Percentiles rank a stretch among this genome's conserved stretches.
phyloP scores from a whole-genome alignment of 108 stramenopile genomes.

The Fistulifera solaris region DNA sequence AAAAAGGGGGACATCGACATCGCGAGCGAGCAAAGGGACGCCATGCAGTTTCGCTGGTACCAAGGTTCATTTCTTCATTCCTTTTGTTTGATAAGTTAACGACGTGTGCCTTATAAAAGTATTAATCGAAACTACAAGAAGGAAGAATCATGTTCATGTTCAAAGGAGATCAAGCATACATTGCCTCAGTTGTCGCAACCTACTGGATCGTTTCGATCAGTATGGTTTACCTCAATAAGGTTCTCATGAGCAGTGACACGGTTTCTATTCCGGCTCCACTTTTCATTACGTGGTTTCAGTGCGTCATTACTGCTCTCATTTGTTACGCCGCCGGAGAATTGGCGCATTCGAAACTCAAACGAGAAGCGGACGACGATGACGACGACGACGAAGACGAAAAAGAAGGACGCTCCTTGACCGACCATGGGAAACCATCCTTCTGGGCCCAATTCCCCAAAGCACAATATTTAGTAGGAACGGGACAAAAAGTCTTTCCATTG shows the following conservation, averaged over 20 bases:
- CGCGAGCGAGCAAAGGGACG: too few species aligned
- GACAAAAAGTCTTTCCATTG: constrained; percentile 63
- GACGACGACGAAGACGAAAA: neutral
- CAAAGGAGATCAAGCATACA: constrained; percentile 13
- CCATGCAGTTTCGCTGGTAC: too few species aligned
- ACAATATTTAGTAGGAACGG: constrained; percentile 44
- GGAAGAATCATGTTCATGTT: too few species aligned
- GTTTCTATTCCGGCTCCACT: constrained; percentile 83
- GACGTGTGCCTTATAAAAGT: too few species aligned
- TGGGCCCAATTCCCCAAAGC: constrained; percentile 83
- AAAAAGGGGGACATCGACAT: too few species aligned
- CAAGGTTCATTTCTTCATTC: too few species aligned
- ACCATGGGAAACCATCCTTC: constrained; percentile 42
- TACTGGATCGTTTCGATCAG: constrained; percentile 54
- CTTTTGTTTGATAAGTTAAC: too few species aligned
- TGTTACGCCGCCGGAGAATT: constrained; percentile 67
- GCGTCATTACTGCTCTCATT: constrained; percentile 77
- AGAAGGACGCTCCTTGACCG: too few species aligned
- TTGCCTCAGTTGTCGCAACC: constrained; percentile 40
- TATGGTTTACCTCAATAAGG: constrained; percentile 93
- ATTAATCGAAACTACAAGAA: too few species aligned
- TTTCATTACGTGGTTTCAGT: constrained; percentile 96
- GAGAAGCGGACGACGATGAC: constrained; percentile 4
- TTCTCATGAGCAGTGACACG: constrained; percentile 71
- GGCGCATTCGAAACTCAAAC: constrained; percentile 37